Evolutionary conservation across 441 rosid genomes (phyloP), one percentile per base, ranked within the genome.

Genomic region (Gossypium trilobum): DNA sequence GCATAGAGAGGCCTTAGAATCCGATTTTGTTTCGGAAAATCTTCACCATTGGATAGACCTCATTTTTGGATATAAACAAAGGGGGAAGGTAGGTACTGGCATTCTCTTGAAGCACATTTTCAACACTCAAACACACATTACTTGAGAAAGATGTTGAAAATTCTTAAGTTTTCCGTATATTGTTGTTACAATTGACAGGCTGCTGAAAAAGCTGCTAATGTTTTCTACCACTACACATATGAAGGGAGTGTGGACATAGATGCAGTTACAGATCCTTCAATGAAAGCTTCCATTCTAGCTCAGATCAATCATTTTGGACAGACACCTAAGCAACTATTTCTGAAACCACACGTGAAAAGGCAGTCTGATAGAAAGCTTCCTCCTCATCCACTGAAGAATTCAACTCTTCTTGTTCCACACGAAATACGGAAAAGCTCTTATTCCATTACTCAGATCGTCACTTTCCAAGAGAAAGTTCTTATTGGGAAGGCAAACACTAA

Each of bases 21-120:
- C 93, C 23, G 95, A 93, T 79, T 92, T 85, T 81, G 97, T 92
- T 74, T 96, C 99, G 44, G 98, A 93, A 84, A 93, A 92, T 87
- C 82, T 96, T 83, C 98, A 96, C 85, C 91, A 96, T 29, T 96
- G 99, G 99, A 93, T 96, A 80, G 99, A 96, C 79, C 98, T 96
- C 75, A 96, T 96, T 67, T 96, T 96, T 87, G 99, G 99, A 62
- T 83, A 82, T 78, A 93, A 89, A 85, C 99, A 96, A 87, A 86
- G 98, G 79, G 99, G 99, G 70, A 96, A 96, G 98, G 99, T 96
- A 69, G 29, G 79, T 61, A 22, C 62, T 68, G 54, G 20, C 59
- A 60, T 71, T 75, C 67, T 72, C 64, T 79, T 51, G 59, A 29
- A 27, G 27, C 46, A 27, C 54, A 51, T 68, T 68, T 68, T 17